Base-by-base conservation (phyloP, 352 stramenopile species). In the Globisporangium cystogenes region DNA sequence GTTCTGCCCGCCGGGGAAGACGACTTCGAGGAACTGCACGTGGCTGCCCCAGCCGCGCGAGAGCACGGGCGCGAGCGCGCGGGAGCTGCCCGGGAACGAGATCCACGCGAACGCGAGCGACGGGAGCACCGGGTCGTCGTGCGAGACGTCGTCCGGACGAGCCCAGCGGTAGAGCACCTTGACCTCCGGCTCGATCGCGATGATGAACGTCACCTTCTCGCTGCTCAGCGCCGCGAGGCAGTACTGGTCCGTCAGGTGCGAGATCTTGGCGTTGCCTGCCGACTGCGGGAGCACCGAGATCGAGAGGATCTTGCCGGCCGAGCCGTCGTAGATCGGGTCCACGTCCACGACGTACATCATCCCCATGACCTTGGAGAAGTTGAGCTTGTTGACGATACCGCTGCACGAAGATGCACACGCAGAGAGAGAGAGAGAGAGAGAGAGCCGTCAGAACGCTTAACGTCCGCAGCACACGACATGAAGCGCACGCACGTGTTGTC, bases 61-160 rank as follows among this genome's bases (percentile, higher is more conserved):
- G 46, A 99, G 76, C 49, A 98, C 89, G 1, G 94, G 90, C 15
- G 90, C 93, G 16, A 96, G 55, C 42, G 80, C 74, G 55, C 82
- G 69, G 40, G 65, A 88, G 61, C 80, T 97, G 36, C 71, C 90
- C 58, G 69, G 90, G 64, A 89, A 93, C 59, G 70, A 87, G 55
- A 97, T 95, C 88, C 93, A 97, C 18, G 88, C 88, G 62, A 97
- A 99, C 11, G 90, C 90, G n/a, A 99, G 67, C 47, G 92, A 98
- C 44, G 95, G 95, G 7, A 98, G 72, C 16, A 90, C 82, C 0
- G 82, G 82, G 69, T 96, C 70, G 53, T 86, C 72, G 52, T 60
- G 52, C 2, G 65, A 62, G 47, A 90, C 84, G n/a, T 87, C 67
- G 16, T 84, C 68, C 16, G 93, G 91, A 54, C 86, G 79, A 3